A percentile compares a stretch with the other conserved stretches of the same genome.
These are phyloP conservation scores for Piper betle DNA, from an alignment of 164 flowering plant genomes.

Conservation along the genomic window DNA sequence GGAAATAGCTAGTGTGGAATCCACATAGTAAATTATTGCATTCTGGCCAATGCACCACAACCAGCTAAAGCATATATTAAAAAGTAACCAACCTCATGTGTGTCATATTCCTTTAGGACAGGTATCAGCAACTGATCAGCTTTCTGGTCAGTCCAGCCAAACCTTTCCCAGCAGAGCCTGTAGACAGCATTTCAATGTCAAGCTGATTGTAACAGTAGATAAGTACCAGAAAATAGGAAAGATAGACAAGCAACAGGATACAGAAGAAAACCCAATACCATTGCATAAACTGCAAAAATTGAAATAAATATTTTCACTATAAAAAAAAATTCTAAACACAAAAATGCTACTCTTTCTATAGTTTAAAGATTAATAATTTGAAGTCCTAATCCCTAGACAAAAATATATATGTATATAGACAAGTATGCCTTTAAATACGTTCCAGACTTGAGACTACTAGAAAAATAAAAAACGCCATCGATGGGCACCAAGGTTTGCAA, in stretches of 20 bases:
- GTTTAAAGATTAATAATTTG: no score
- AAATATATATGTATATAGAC: no score
- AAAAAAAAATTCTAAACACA: no score
- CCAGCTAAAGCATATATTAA: neutral
- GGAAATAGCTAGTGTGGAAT: no score
- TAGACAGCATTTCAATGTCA: conserved; percentile 3
- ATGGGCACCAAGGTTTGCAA: no score
- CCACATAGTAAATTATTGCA: neutral
- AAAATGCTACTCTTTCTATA: no score
- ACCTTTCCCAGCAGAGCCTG: conserved; percentile 83
- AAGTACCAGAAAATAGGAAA: neutral
- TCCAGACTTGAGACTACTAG: no score
- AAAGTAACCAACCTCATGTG: conserved; percentile 50
- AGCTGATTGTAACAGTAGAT: neutral
- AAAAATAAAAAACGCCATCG: no score
- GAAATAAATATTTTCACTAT: no score
- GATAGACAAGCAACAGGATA: neutral
- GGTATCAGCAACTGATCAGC: conserved; percentile 83
- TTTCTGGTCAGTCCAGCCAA: conserved; percentile 72
- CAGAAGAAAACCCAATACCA: neutral
- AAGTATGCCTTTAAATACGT: no score
- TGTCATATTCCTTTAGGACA: conserved; percentile 75
- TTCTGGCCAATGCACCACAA: neutral
- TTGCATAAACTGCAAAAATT: no score
- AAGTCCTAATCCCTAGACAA: no score